A percentile compares a stretch with the other conserved stretches of the same genome.
Evolutionary conservation across 164 flowering plant species (phyloP).

Genomic region (Chimonanthus salicifolius): DNA sequence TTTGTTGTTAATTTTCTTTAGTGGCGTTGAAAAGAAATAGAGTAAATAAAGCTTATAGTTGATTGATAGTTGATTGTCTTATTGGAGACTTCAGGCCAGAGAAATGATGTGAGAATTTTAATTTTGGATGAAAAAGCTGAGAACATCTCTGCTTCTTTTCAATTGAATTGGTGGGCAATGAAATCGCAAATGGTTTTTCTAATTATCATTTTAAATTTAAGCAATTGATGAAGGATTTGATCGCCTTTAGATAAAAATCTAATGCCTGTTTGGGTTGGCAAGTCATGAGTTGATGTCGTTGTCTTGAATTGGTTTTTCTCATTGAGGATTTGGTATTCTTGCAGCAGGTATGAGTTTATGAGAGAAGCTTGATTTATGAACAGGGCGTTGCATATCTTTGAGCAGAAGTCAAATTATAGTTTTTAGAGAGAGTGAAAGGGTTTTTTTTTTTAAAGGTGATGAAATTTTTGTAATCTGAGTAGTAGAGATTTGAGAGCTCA

Average conservation of each 20-base stretch:
- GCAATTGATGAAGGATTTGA: neutral
- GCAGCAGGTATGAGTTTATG: neutral
- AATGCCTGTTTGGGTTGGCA: neutral
- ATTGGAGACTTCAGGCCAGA: neutral
- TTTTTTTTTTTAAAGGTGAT: neutral
- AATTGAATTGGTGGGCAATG: too few relatives aligned
- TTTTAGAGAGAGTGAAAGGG: neutral
- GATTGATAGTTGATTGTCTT: neutral
- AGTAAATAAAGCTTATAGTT: neutral
- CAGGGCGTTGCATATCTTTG: neutral
- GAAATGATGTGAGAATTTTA: neutral
- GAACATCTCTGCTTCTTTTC: too few relatives aligned
- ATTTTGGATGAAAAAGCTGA: too few relatives aligned
- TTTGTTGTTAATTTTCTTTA: neutral
- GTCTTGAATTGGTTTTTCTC: neutral
- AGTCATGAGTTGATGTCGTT: neutral
- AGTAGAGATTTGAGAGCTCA: neutral
- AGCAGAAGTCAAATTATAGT: neutral
- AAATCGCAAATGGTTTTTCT: too few relatives aligned
- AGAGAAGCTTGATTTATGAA: neutral
- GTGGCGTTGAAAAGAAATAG: neutral
- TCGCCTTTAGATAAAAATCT: neutral
- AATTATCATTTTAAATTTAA: neutral
- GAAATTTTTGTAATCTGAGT: neutral
- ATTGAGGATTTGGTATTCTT: neutral